phyloP scores from a whole-genome alignment of 1,284 basidiomycete species.

The Ustilago hordei region DNA sequence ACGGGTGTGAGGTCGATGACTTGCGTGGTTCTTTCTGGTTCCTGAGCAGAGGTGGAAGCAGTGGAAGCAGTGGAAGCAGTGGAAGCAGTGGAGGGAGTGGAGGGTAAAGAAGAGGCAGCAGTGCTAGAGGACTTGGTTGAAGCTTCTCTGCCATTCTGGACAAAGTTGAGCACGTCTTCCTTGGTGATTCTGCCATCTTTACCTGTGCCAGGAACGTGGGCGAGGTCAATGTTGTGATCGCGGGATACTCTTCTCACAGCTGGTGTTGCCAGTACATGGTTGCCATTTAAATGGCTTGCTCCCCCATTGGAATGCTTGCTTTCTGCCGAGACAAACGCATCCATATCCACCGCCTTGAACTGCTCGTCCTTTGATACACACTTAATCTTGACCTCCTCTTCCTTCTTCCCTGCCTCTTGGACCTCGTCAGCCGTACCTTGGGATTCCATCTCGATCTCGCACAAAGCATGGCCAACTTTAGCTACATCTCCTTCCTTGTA shows the following conservation, averaged over 20 bases:
- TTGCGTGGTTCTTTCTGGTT: slow-evolving; percentile 12
- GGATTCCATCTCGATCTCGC: slow-evolving; percentile 83
- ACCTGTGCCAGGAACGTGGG: slow-evolving; percentile 77
- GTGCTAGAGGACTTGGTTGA: neutral
- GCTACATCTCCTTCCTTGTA: slow-evolving; percentile 86
- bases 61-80: neutral
- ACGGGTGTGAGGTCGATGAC: slow-evolving; percentile 56
- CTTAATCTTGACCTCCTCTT: slow-evolving; percentile 17
- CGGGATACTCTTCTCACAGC: slow-evolving; percentile 83
- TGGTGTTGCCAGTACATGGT: slow-evolving; percentile 75
- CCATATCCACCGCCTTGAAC: slow-evolving; percentile 30
- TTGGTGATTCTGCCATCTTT: slow-evolving; percentile 81
- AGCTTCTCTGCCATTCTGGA: slow-evolving; percentile 17
- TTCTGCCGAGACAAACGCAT: slow-evolving; percentile 40
- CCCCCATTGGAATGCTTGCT: slow-evolving; percentile 30
- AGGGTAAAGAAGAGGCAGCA: slow-evolving; percentile 1
- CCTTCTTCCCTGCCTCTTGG: neutral
- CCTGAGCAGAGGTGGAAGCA: neutral
- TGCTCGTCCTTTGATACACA: slow-evolving; percentile 19
- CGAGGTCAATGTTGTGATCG: slow-evolving; percentile 75
- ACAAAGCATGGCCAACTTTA: slow-evolving; percentile 85
- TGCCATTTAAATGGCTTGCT: slow-evolving; percentile 8
- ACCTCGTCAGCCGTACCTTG: slow-evolving; percentile 67
- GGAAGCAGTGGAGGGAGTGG: neutral
- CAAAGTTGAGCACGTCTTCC: slow-evolving; percentile 73